These are phyloP conservation scores for Sarocladium brachiariae DNA, from an alignment of 2,329 filamentous ascomycete genomes.

Conservation along the genomic window DNA sequence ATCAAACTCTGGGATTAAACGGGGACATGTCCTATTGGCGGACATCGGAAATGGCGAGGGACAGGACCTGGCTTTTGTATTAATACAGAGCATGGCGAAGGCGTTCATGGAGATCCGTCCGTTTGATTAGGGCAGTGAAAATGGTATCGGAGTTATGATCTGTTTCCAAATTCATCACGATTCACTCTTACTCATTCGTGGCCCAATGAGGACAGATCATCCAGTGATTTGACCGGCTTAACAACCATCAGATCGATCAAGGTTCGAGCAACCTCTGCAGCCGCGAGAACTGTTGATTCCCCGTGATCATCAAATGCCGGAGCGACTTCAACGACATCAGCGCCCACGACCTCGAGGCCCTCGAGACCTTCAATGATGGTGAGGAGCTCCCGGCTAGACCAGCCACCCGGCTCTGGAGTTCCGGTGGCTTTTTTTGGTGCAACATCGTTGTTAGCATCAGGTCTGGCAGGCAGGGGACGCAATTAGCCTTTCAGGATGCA, in stretches of 20 bases:
- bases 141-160: no score
- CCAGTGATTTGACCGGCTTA: slow-evolving; percentile 20
- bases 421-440: slow-evolving; percentile 63
- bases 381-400: slow-evolving; percentile 78
- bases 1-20: slow-evolving; percentile 88
- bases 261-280: slow-evolving; percentile 67
- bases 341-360: slow-evolving; percentile 71
- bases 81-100: slow-evolving; percentile 11
- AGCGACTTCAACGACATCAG: slow-evolving; percentile 77
- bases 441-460: no score
- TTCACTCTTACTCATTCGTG: no score
- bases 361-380: slow-evolving; percentile 71
- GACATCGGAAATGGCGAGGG: background rate
- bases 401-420: slow-evolving; percentile 77
- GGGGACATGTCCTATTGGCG: background rate
- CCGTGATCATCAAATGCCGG: slow-evolving; percentile 69
- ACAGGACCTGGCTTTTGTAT: slow-evolving; percentile 9
- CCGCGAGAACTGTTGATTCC: slow-evolving; percentile 67
- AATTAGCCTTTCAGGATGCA: no score
- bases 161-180: no score
- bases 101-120: background rate
- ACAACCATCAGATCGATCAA: slow-evolving; percentile 60
- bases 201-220: background rate
- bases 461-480: no score
- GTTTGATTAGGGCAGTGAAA: no score